phyloP scores from a whole-genome alignment of 2,329 filamentous ascomycete species.

The Aureobasidium vineae region DNA sequence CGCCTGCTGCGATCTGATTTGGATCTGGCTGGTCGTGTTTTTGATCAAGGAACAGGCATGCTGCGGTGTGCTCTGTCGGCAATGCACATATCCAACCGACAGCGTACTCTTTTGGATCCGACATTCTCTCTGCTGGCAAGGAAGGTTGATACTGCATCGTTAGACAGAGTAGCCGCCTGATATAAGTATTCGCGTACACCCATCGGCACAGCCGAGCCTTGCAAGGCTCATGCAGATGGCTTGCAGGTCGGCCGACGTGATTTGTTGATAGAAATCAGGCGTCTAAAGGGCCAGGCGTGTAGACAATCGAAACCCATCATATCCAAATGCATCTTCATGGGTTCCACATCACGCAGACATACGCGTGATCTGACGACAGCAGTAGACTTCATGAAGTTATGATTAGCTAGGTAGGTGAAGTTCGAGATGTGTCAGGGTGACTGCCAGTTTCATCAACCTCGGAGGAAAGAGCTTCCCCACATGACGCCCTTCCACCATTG shows the following conservation, averaged over 20 bases:
- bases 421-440: neutral
- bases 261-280: neutral
- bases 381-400: neutral
- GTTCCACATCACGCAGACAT: neutral
- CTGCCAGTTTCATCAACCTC: neutral
- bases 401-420: neutral
- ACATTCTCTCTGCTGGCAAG: slow-evolving; percentile 27
- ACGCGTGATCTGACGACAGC: neutral
- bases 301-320: neutral
- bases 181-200: neutral
- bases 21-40: slow-evolving; percentile 15
- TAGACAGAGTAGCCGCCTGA: neutral
- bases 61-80: slow-evolving; percentile 6
- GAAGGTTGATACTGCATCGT: neutral
- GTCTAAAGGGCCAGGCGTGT: neutral
- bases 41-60: neutral
- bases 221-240: neutral
- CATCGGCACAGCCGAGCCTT: neutral
- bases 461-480: slow-evolving; percentile 24
- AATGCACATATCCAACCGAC: slow-evolving; percentile 32
- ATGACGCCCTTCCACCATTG: neutral
- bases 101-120: slow-evolving; percentile 25
- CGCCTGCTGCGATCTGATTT: neutral
- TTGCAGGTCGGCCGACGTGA: neutral
- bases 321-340: neutral